A percentile compares a stretch with the other conserved stretches of the same genome.
These are phyloP conservation scores for Kwoniella bestiolae DNA, from an alignment of 768 basidiomycete species.

Conservation along the genomic window DNA sequence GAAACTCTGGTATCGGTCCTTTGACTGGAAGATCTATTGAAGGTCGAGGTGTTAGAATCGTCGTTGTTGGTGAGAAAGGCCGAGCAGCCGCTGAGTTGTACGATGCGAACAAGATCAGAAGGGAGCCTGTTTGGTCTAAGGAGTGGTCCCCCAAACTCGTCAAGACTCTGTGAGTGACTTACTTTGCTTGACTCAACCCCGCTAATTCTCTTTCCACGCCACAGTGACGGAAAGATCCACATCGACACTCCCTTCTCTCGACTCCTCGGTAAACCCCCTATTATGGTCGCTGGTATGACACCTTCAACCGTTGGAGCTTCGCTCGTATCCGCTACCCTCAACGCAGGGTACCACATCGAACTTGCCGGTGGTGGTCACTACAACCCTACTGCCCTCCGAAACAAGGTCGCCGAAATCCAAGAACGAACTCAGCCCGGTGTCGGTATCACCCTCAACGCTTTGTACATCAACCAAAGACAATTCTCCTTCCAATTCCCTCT, in stretches of 20 bases:
- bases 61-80: slow-evolving; percentile 87
- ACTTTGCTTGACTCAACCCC: not conserved
- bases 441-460: slow-evolving; percentile 88
- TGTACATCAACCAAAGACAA: slow-evolving; percentile 98
- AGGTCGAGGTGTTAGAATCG: slow-evolving; percentile 87
- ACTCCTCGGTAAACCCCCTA: slow-evolving; percentile 90
- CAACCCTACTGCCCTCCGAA: slow-evolving; percentile 81
- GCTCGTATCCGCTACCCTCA: slow-evolving; percentile 88
- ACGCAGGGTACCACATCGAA: slow-evolving; percentile 94
- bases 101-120: slow-evolving; percentile 66
- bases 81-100: slow-evolving; percentile 88
- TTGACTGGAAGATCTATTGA: slow-evolving; percentile 88
- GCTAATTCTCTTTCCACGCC: slow-evolving; percentile 11
- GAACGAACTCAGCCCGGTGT: slow-evolving; percentile 80
- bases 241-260: slow-evolving; percentile 97
- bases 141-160: slow-evolving; percentile 82
- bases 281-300: slow-evolving; percentile 99
- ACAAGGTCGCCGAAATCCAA: slow-evolving; percentile 92
- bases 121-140: slow-evolving; percentile 89
- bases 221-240: slow-evolving; percentile 87
- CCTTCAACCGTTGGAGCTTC: slow-evolving; percentile 94
- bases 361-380: slow-evolving; percentile 98
- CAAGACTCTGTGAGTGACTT: slow-evolving; percentile 73
- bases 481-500: slow-evolving; percentile 96
- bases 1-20: slow-evolving; percentile 87